A percentile compares a stretch with the other conserved stretches of the same genome.
phyloP scores from a whole-genome alignment of 2,329 filamentous ascomycete genomes.

The Penicillium sumatraense region DNA sequence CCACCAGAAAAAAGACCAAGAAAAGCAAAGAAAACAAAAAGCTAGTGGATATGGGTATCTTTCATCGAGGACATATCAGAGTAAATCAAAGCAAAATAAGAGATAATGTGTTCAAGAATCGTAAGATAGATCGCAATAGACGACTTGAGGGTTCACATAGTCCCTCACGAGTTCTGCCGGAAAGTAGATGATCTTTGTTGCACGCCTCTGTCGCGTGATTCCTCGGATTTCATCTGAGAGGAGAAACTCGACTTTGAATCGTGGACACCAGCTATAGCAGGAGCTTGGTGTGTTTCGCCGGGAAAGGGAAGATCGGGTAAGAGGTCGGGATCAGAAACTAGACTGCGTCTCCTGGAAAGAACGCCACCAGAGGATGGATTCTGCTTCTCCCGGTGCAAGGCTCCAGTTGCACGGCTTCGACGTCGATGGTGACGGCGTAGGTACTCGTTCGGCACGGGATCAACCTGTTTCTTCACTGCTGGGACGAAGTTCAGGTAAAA shows the following conservation, averaged over 20 bases:
- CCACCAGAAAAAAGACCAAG: not conserved
- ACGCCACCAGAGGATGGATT: constrained; percentile 36
- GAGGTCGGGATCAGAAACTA: constrained; percentile 28
- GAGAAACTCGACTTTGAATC: constrained; percentile 2
- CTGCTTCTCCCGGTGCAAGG: constrained; percentile 32
- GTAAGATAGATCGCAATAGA: not conserved
- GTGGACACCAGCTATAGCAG: not conserved
- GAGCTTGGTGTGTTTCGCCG: constrained; percentile 15
- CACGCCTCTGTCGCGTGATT: not conserved
- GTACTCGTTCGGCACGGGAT: constrained; percentile 50
- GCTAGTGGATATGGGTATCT: not conserved
- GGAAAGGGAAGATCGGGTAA: constrained; percentile 24
- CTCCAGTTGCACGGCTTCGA: constrained; percentile 17
- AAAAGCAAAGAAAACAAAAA: not conserved
- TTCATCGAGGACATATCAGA: constrained; percentile 1
- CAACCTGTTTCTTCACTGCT: constrained; percentile 55
- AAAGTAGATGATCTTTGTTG: not conserved
- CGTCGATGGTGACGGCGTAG: constrained; percentile 33
- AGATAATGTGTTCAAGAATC: not conserved
- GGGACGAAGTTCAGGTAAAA: constrained; percentile 57
- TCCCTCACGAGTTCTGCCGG: not conserved
- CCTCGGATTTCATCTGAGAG: constrained; percentile 3
- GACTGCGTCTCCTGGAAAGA: constrained; percentile 34
- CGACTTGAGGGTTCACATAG: too few relatives aligned
- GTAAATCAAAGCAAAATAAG: not conserved